A percentile compares a stretch with the other conserved stretches of the same genome.
Evolutionary conservation across 2,329 filamentous ascomycete species (phyloP).

Genomic region (Aspergillus ustus): DNA sequence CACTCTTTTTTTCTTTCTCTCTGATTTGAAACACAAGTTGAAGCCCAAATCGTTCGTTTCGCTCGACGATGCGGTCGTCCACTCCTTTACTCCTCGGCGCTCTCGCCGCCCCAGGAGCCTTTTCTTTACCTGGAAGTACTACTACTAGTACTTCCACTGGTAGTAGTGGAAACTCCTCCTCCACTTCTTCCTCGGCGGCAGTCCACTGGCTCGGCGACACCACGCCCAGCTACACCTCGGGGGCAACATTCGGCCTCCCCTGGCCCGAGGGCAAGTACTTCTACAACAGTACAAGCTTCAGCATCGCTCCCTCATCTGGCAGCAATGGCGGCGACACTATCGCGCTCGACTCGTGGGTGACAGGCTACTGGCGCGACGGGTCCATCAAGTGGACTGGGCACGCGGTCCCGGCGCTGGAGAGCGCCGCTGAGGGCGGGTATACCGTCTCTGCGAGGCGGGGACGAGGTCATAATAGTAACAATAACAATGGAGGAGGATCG

Average conservation of each 20-base stretch:
- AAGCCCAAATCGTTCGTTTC: too few species aligned
- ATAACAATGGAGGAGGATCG: not conserved
- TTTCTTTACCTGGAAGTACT: not conserved
- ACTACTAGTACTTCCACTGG: too few species aligned
- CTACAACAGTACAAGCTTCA: conserved; percentile 45
- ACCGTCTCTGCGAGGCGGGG: not conserved
- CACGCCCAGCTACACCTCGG: conserved; percentile 37
- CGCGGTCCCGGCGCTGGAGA: conserved; percentile 53
- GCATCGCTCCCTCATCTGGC: conserved; percentile 28
- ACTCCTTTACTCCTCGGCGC: not conserved
- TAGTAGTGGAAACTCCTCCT: not conserved
- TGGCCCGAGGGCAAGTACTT: conserved; percentile 47
- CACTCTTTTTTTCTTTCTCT: not conserved
- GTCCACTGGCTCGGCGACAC: conserved; percentile 47
- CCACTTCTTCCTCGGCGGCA: not conserved
- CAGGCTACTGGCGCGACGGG: conserved; percentile 64
- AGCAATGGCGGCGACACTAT: conserved; percentile 19
- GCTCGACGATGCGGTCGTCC: not conserved
- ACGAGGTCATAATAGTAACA: too few species aligned
- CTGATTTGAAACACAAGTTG: too few species aligned
- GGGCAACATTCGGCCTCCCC: conserved; percentile 52
- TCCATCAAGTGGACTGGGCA: conserved; percentile 67
- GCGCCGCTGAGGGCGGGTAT: conserved; percentile 29
- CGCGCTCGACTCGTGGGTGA: conserved; percentile 60
- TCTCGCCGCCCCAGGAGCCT: not conserved